Evolutionary conservation across 225 moss, liverwort and hornwort genomes (phyloP), one percentile per base, ranked within the genome.

Genomic region (Antitrichia curtipendula): DNA sequence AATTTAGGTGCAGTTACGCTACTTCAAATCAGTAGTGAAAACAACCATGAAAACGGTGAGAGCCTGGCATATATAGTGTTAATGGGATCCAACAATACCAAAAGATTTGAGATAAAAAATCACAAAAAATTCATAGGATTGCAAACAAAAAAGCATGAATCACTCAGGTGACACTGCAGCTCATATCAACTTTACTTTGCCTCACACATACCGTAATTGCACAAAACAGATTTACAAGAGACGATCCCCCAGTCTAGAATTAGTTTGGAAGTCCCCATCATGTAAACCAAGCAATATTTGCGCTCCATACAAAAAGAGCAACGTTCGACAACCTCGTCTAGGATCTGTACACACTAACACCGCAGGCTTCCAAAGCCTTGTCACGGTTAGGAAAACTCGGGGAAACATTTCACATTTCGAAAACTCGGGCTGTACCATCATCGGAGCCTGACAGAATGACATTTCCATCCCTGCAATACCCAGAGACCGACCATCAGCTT

Each of bases 361-460:
- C 58, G 52, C 77, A 81, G 65, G 81, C 82, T 66, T 77, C 71
- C 57, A 52, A 47, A 82, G 84, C 76, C 82, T 76, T 50, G 64
- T 56, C 57, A 75, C 49, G 27, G 64, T 76, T 32, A 83, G 50
- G 65, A 65, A 65, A 85, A 82, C 78, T 82, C n/a, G 16, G 38
- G 52, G 31, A 77, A 52, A 28, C 56, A n/a, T 41, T 78, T 93
- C 84, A 93, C 87, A 92, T 88, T 88, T 90, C 88, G 70, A 92
- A 93, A 82, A 90, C 91, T 86, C 92, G 92, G 82, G 91, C 93
- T 41, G 91, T 90, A 36, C 82, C 29, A 61, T 93, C 93, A 59
- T 93, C 93, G 60, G 93, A 92, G 45, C 93, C 91, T 36, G 93
- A 93, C 64, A 93, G 72, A 71, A 93, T 85, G 59, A 85, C 41